Base-by-base conservation (phyloP, 2,329 filamentous ascomycete species). In the Calycina herbarum region DNA sequence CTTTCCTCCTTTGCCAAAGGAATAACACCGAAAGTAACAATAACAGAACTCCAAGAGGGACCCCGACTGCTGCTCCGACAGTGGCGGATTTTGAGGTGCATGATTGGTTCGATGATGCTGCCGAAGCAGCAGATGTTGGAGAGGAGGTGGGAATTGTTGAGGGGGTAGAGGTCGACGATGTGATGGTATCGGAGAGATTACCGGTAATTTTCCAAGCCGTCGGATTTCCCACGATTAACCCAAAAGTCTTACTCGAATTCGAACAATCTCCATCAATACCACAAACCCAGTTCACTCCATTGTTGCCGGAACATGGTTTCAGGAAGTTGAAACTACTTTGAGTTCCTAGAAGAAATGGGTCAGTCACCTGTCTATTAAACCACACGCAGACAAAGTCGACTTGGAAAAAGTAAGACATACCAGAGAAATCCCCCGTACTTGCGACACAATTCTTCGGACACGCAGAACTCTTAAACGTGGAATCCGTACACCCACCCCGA, bases 401-500 rank as follows among this genome's bases (percentile, higher is more conserved):
- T 20, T 20, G 20, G 20, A 20, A 20, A 20, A 20, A 20, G 20
- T 20, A 20, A 20, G 20, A 45, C 40, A 45, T 45, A 45, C 40
- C 40, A 17, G 2, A 1, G 10, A 45, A 45, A 45, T 15, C 15
- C 13, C 40, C 40, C 5, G 40, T 45, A 5, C 15, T 10, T n/a
- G 40, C 40, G 6, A 45, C 5, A 45, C 40, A 45, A 45, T 45
- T 45, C 40, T 45, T 45, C 40, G 40, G 40, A 45, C 40, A 45
- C 13, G 13, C 5, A 17, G 3, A 5, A n/a, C 6, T n/a, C 17
- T 45, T 45, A 40, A 59, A 59, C 2, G 15, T 27, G 8, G 8
- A 40, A 33, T 61, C 40, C 38, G 59, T 61, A 61, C 59, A 61
- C n/a, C 35, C 59, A 10, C 59, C 59, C 7, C 59, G 59, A 35